Percentiles rank a stretch among this genome's conserved stretches.
These are phyloP conservation scores for Serpula lacrymans DNA, from an alignment of 768 basidiomycete species.

Conservation along the genomic window DNA sequence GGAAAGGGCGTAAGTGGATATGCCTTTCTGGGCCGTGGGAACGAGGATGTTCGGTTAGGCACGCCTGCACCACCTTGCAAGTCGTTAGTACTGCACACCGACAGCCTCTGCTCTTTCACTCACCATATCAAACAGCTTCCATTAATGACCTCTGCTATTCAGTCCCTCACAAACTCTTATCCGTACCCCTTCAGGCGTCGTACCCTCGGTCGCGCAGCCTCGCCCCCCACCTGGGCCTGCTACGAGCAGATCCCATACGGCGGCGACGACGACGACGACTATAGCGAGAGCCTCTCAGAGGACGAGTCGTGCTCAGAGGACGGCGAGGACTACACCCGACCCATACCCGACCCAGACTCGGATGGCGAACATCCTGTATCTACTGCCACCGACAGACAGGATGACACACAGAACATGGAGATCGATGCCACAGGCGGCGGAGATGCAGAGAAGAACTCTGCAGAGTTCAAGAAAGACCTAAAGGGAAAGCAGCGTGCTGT, in stretches of 20 bases:
- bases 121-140: no score
- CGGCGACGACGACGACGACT: conserved; percentile 54
- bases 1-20: conserved; percentile 2
- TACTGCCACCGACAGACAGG: conserved; percentile 25
- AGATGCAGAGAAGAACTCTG: conserved; percentile 33
- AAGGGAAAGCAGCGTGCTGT: conserved; percentile 82
- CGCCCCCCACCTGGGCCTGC: conserved; percentile 86
- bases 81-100: no score
- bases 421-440: conserved; percentile 35
- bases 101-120: no score
- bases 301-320: conserved; percentile 69
- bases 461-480: conserved; percentile 53
- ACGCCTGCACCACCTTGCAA: no score
- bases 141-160: no score
- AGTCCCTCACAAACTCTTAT: no score
- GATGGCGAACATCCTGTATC: conserved; percentile 29
- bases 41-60: no score
- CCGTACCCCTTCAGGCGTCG: conserved; percentile 68
- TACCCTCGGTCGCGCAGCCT: conserved; percentile 74
- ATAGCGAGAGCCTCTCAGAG: conserved; percentile 54
- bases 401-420: conserved; percentile 58
- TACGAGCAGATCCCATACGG: conserved; percentile 84
- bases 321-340: conserved; percentile 55
- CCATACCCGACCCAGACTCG: conserved; percentile 21
- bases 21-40: not conserved